Evolutionary conservation across 306 rosid genomes (phyloP).

Genomic region (Quercus bicolor): DNA sequence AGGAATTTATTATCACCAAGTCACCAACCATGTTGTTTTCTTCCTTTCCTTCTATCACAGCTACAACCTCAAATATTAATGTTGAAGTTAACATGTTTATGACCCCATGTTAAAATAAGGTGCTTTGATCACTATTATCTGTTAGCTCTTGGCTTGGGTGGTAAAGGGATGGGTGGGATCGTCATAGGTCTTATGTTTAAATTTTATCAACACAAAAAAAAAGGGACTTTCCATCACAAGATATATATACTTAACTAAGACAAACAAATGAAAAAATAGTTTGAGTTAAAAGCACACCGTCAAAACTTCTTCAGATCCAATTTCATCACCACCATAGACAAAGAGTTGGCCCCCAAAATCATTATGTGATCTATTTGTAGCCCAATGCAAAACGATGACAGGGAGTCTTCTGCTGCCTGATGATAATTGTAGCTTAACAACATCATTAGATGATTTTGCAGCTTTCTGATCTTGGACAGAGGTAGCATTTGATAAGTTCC

Average conservation of each 20-base stretch:
- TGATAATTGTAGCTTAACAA: constrained; percentile 71
- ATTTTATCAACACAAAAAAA: not conserved
- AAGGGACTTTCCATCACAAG: not conserved
- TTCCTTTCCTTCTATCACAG: not conserved
- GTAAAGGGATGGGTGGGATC: not conserved
- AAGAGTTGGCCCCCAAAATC: constrained; percentile 54
- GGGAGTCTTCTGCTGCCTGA: constrained; percentile 71
- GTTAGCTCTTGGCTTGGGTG: not conserved
- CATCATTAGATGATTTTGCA: constrained; percentile 39
- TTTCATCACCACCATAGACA: constrained; percentile 82
- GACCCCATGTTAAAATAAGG: not conserved
- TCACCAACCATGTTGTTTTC: not conserved
- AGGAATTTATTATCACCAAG: not conserved
- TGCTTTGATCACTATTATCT: not conserved
- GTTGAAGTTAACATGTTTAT: not conserved
- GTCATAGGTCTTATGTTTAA: not conserved
- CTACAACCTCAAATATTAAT: not conserved
- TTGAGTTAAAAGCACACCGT: constrained; percentile 46
- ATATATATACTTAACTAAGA: constrained; percentile 18
- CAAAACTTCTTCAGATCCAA: constrained; percentile 83
- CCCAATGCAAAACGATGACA: constrained; percentile 66
- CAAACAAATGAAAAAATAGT: constrained; percentile 7
- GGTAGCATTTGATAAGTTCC: constrained; percentile 62
- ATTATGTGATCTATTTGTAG: constrained; percentile 32
- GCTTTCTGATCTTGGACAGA: constrained; percentile 35